These are phyloP conservation scores for Alternaria triticimaculans DNA, from an alignment of 2,329 filamentous ascomycete species.

Conservation along the genomic window DNA sequence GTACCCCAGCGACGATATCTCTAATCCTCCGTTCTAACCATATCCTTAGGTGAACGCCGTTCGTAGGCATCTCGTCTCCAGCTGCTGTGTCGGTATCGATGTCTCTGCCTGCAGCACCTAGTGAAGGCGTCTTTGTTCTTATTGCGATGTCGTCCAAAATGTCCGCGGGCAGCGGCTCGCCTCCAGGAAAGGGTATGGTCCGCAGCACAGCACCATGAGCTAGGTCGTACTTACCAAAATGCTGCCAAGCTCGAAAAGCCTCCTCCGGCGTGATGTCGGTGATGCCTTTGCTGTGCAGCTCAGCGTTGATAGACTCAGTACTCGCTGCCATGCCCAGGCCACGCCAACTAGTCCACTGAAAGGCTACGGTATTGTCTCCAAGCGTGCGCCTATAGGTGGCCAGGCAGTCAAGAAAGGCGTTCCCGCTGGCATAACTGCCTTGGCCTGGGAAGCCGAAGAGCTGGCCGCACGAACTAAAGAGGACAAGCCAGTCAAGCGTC, in stretches of 20 bases:
- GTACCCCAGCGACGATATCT: not conserved
- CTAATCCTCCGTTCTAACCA: not conserved
- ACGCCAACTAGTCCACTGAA: slow-evolving; percentile 55
- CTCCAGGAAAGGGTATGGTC: not conserved
- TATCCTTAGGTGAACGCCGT: not conserved
- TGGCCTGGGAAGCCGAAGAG: slow-evolving; percentile 34
- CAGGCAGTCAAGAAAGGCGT: slow-evolving; percentile 40
- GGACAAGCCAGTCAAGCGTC: slow-evolving; percentile 35
- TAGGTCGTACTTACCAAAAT: slow-evolving; percentile 25
- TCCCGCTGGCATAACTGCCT: slow-evolving; percentile 36
- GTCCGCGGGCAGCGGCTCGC: not conserved
- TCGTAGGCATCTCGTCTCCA: not conserved
- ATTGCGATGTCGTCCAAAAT: not conserved
- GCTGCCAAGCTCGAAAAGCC: slow-evolving; percentile 53
- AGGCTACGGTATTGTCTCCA: slow-evolving; percentile 52
- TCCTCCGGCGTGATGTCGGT: slow-evolving; percentile 52
- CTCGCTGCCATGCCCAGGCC: slow-evolving; percentile 50
- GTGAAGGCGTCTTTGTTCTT: not conserved
- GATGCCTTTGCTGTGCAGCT: slow-evolving; percentile 53
- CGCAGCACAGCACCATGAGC: not conserved
- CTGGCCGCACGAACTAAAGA: slow-evolving; percentile 36
- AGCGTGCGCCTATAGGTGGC: slow-evolving; percentile 31
- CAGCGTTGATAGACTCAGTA: slow-evolving; percentile 50
- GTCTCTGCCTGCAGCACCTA: not conserved
- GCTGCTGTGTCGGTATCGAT: not conserved